Percentiles rank a stretch among this genome's conserved stretches.
These are phyloP conservation scores for Rhizophora mangle DNA, from an alignment of 345 rosid species.

Conservation along the genomic window DNA sequence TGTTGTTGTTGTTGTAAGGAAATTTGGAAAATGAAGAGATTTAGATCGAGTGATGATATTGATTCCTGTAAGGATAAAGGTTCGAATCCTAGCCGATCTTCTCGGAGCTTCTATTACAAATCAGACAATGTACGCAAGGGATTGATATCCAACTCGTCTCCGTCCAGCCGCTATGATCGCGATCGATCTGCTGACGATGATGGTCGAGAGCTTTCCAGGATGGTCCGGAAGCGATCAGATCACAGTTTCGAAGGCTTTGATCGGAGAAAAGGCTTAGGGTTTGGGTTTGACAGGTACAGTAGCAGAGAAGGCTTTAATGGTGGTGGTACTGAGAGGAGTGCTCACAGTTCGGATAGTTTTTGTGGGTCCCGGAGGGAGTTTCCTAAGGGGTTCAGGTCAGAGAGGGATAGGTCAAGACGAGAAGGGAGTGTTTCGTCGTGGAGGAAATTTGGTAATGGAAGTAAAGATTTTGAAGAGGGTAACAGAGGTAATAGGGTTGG, in stretches of 20 bases:
- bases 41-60: constrained; percentile 82
- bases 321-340: constrained; percentile 22
- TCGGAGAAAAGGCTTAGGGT: constrained; percentile 43
- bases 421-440: constrained; percentile 75
- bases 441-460: constrained; percentile 63
- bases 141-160: constrained; percentile 42
- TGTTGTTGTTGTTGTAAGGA: not conserved
- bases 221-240: constrained; percentile 54
- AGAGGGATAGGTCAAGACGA: constrained; percentile 69
- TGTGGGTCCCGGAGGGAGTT: constrained; percentile 69
- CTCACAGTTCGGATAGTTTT: constrained; percentile 74
- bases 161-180: constrained; percentile 58
- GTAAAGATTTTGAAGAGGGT: constrained; percentile 34
- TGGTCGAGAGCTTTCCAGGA: constrained; percentile 45
- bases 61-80: constrained; percentile 51
- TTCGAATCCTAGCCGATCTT: constrained; percentile 46
- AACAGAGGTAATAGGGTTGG: constrained; percentile 26
- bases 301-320: constrained; percentile 35
- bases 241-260: constrained; percentile 62
- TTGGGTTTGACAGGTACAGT: constrained; percentile 55
- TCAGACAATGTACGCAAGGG: constrained; percentile 51
- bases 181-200: constrained; percentile 55
- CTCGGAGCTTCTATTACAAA: constrained; percentile 55
- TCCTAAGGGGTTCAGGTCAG: constrained; percentile 80
- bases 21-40: constrained; percentile 53